These are phyloP conservation scores for Fusarium scirpi DNA, from an alignment of 2,329 filamentous ascomycete species.

Conservation along the genomic window DNA sequence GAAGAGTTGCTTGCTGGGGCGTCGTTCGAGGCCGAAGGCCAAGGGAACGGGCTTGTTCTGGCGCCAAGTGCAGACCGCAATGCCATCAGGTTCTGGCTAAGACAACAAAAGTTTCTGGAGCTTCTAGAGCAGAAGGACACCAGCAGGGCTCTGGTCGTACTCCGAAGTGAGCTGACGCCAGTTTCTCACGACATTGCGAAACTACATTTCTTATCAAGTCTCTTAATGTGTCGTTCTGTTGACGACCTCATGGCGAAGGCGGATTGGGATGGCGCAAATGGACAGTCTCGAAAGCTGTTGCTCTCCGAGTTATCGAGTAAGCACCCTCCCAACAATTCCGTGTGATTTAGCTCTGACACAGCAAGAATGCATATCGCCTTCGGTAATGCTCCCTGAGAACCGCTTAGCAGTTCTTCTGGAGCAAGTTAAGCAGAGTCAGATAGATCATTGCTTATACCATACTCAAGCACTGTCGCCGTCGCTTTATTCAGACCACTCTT, in stretches of 20 bases:
- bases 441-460: constrained; percentile 87
- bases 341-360: not conserved
- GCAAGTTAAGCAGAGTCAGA: constrained; percentile 86
- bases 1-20: constrained; percentile 80
- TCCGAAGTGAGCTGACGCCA: constrained; percentile 88
- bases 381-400: constrained; percentile 95
- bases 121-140: constrained; percentile 83
- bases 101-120: constrained; percentile 96
- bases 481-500: constrained; percentile 88
- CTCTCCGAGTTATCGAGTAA: constrained; percentile 87
- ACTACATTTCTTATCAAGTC: constrained; percentile 85
- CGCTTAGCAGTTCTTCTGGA: constrained; percentile 84
- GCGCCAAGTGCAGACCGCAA: constrained; percentile 79
- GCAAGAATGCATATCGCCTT: constrained; percentile 91
- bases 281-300: constrained; percentile 78
- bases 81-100: constrained; percentile 86
- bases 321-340: constrained; percentile 45
- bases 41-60: constrained; percentile 75
- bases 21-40: constrained; percentile 50
- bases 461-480: constrained; percentile 83
- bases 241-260: constrained; percentile 82
- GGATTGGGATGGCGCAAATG: constrained; percentile 85
- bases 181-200: constrained; percentile 81
- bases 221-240: constrained; percentile 87
- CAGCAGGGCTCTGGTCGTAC: constrained; percentile 79